Percentiles rank a stretch among this genome's conserved stretches.
Evolutionary conservation across 179 eudicot species (phyloP).

Genomic region (Beta macrorhiza): DNA sequence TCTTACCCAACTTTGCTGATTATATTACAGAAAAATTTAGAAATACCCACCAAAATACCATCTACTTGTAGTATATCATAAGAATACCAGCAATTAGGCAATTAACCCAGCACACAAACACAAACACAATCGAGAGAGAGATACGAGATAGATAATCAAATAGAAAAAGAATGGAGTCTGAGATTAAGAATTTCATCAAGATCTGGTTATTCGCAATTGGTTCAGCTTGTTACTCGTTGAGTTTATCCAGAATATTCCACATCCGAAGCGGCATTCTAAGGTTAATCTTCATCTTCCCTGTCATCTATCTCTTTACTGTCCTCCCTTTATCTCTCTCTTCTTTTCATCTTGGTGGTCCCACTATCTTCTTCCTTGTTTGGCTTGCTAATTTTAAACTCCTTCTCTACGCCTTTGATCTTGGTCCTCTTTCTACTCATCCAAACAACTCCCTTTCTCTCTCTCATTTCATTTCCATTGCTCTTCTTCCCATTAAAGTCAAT

Average conservation of each 20-base stretch:
- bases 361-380: slow-evolving; percentile 53
- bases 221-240: slow-evolving; percentile 25
- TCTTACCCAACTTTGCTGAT: too few species aligned
- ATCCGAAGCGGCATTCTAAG: slow-evolving; percentile 17
- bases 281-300: slow-evolving; percentile 26
- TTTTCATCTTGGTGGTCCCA: slow-evolving; percentile 31
- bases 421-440: slow-evolving; percentile 40
- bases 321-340: slow-evolving; percentile 27
- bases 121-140: too few species aligned
- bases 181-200: slow-evolving; percentile 14
- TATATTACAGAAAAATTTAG: too few species aligned
- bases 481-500: slow-evolving; percentile 41
- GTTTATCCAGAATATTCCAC: slow-evolving; percentile 10
- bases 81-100: too few species aligned
- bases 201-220: slow-evolving; percentile 24
- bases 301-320: slow-evolving; percentile 28
- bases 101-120: too few species aligned
- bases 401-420: slow-evolving; percentile 45
- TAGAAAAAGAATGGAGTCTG: slow-evolving; percentile 11
- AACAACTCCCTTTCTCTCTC: slow-evolving; percentile 38
- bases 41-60: too few species aligned
- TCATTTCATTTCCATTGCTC: slow-evolving; percentile 39
- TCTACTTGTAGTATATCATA: too few species aligned
- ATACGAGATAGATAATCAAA: neutral
- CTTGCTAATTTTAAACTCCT: slow-evolving; percentile 57